Evolutionary conservation across 2,329 filamentous ascomycete species (phyloP), one percentile per base, ranked within the genome.

Genomic region (Colletotrichum phormii): DNA sequence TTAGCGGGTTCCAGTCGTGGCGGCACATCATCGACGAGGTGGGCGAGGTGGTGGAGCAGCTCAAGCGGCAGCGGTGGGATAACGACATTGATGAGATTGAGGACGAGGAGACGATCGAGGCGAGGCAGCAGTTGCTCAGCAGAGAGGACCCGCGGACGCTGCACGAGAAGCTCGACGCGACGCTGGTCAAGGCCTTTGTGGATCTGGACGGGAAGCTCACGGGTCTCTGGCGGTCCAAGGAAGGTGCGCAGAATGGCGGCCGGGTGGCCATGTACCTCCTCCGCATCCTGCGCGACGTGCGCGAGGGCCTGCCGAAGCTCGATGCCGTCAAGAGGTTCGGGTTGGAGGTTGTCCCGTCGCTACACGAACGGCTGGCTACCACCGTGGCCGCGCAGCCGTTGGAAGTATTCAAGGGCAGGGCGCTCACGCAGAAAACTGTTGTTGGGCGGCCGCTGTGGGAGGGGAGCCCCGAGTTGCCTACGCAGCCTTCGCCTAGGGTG

Each of bases 391-490:
- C 81, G 13, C 79, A 84, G 0, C 84, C 90, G 0, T 77, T 93
- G 42, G 81, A 88, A 64, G 79, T 86, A 64, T 85, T 91, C 64
- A 76, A 81, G 1, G 79, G 80, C n/a, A 78, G 79, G 3, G 80
- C 84, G 0, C 80, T 88, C 53, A 81, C 84, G 1, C 81, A 83
- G 59, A 87, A 83, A 67, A 83, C 78, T 33, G 87, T 94, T 0
- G 86, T 88, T 2, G 91, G 92, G 7, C 87, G 91, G 64, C 87
- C 89, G 0, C 85, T 98, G 0, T 98, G 95, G 95, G 95, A 97
- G 79, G 94, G 94, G 5, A 65, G 31, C 0, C 93, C 94, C 0
- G 86, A 90, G 31, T 80, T 98, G 54, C 96, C 96, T 0, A 87
- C 91, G 6, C 94, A 97, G 77, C 95, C 95, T 1, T 96, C 94